Evolutionary conservation across 1,284 basidiomycete species (phyloP), one percentile per base, ranked within the genome.

Genomic region (Crucibulum parvulum): DNA sequence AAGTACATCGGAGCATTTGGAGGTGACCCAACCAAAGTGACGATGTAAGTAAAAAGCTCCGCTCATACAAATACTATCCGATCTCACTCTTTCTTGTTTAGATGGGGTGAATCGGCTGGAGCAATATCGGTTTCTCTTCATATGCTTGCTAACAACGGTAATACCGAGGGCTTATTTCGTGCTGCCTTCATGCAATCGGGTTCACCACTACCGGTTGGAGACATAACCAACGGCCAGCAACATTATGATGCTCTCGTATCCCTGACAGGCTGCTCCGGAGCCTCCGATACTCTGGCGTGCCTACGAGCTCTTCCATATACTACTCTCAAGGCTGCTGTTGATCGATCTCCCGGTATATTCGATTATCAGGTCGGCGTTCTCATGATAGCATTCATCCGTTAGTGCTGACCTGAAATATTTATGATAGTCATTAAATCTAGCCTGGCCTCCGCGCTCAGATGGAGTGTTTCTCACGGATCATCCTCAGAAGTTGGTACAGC

Each of bases 1-100:
- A 80, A 86, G 66, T 88, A 91, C 66, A 88, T 92, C 47, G 61
- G 72, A 11, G 72, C 74, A 1, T 91, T 92, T 59, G 88, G 89
- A 1, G 90, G 90, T 7, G 84, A 91, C 66, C 83, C 84, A 13
- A 72, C 75, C 2, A 81, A 81, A 66, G 86, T 88, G 4, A 86
- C 84, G 2, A 81, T 87, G 86, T 87, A 70, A 54, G 81, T 37
- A 18, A 7, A n/a, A 3, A 13, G 16, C 24, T 13, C 51, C 36
- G 13, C 7, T 16, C 16, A 15, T 39, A 16, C 7, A 11, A 37
- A 3, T 37, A n/a, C 37, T 7, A 35, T 13, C 7, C n/a, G n/a
- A 9, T 3, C 52, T n/a, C n/a, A n/a, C 7, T 13, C 36, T 18
- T 34, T 53, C 18, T 39, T 41, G n/a, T 24, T 18, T 41, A 86